Conservation (phyloP, 192 early-diverging fungal genomes). For the Coemansia sp. region DNA sequence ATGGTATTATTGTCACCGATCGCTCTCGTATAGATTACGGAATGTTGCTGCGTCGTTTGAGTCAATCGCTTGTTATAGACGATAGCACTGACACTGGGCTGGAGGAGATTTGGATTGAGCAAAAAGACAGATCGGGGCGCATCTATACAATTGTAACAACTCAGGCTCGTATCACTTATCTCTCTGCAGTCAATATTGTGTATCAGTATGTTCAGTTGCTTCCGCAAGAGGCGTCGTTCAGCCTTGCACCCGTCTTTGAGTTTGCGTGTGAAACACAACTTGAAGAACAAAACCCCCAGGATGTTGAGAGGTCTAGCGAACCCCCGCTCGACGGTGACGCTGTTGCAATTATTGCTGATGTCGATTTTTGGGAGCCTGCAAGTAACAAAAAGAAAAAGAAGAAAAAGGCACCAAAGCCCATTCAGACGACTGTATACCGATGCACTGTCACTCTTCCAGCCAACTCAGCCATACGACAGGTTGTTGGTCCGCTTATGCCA, state of each 20-base stretch:
- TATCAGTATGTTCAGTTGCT: slow-evolving; percentile 73
- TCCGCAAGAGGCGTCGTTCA: slow-evolving; percentile 64
- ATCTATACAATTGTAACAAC: slow-evolving; percentile 65
- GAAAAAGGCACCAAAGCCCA: slow-evolving; percentile 15
- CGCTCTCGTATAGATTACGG: slow-evolving; percentile 27
- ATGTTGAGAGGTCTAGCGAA: background rate
- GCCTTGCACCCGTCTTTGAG: slow-evolving; percentile 59
- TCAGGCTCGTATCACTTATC: slow-evolving; percentile 69
- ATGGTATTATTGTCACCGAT: slow-evolving; percentile 21
- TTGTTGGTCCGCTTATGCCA: slow-evolving; percentile 55
- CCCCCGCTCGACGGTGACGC: background rate
- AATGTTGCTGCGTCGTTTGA: slow-evolving; percentile 17
- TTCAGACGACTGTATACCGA: slow-evolving; percentile 18
- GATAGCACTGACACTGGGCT: slow-evolving; percentile 30
- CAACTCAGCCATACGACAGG: slow-evolving; percentile 62
- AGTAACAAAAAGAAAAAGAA: slow-evolving; percentile 11
- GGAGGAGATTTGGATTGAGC: slow-evolving; percentile 43
- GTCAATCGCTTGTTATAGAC: slow-evolving; percentile 18
- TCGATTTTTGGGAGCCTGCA: background rate
- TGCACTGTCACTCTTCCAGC: slow-evolving; percentile 63
- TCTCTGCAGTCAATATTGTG: slow-evolving; percentile 65
- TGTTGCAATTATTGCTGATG: background rate
- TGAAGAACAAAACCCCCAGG: background rate
- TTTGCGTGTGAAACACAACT: slow-evolving; percentile 15
- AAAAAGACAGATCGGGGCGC: slow-evolving; percentile 41